Base-by-base conservation (phyloP, 1,139 yeast genomes). In the Blastobotrys proliferans region DNA sequence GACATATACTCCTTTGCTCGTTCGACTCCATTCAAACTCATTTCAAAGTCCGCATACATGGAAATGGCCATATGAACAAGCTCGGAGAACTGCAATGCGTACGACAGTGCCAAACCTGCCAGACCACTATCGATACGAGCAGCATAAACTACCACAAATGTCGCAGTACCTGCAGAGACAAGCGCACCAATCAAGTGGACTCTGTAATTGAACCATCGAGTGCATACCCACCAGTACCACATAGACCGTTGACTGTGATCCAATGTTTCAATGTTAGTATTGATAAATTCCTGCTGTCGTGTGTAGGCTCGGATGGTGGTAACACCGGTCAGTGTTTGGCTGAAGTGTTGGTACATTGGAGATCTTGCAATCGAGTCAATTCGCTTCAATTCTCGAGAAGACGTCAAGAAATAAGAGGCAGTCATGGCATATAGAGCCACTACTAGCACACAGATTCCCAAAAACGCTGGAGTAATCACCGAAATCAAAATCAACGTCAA, bases 241-340 rank as follows among this genome's bases (percentile, higher is more conserved):
- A 86, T 86, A 3, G 97, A 96, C 54, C 83, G 76, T 60, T 84
- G 85, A 63, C 87, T 87, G 41, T 74, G 73, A 63, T 90, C 97
- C 49, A 88, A 81, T 43, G 81, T 82, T 46, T 68, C 68, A 67
- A 88, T 68, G 61, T 87, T 90, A 57, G 85, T 87, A 53, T 73
- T 74, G 73, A 85, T 73, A 61, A 90, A 92, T 57, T 92, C 74
- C 43, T 82, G 74, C 60, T 85, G 94, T 55, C 86, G 88, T 54
- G 95, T 96, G 62, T 84, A 90, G 2, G 97, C 97, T 63, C 97
- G 79, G 51, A 90, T 87, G 2, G 96, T 88, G 14, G 94, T 80
- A 24, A 87, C 85, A 58, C 97, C 97, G 29, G 77, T 78, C 56
- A 90, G 73, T 6, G 96, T 84, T 65, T 90, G 97, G 16, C 94